Percentiles rank a stretch among this genome's conserved stretches.
Evolutionary conservation across 2,329 filamentous ascomycete genomes (phyloP).

Genomic region (Colletotrichum camelliae): DNA sequence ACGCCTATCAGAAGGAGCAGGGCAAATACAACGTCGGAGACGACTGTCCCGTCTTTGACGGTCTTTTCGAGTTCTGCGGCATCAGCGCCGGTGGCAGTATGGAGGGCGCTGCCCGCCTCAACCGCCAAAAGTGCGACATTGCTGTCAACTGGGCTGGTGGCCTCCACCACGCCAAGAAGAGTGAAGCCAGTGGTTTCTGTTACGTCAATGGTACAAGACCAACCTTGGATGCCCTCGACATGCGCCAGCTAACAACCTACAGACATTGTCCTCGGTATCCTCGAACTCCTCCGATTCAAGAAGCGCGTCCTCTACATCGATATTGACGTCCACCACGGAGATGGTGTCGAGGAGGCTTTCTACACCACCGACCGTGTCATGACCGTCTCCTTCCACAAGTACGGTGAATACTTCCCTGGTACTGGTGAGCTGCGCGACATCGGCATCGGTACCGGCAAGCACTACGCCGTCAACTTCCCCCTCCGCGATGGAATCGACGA

Average conservation of each 20-base stretch:
- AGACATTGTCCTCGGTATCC: conserved; percentile 96
- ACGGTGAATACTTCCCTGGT: conserved; percentile 94
- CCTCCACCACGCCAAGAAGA: conserved; percentile 96
- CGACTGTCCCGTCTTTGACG: conserved; percentile 97
- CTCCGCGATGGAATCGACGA: conserved; percentile 93
- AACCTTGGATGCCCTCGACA: too few species aligned
- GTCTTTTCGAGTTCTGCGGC: conserved; percentile 95
- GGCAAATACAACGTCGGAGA: conserved; percentile 94
- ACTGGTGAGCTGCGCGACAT: conserved; percentile 88
- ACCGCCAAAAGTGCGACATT: conserved; percentile 92
- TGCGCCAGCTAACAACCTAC: conserved; percentile 20
- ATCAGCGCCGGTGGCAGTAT: conserved; percentile 94
- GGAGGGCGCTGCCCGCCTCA: conserved; percentile 89
- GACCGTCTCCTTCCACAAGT: conserved; percentile 95
- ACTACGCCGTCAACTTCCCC: conserved; percentile 91
- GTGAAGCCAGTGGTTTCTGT: conserved; percentile 95
- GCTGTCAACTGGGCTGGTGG: conserved; percentile 99
- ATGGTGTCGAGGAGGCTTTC: conserved; percentile 92
- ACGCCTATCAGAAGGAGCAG: conserved; percentile 88
- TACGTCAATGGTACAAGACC: conserved; percentile 84
- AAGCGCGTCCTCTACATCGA: conserved; percentile 98
- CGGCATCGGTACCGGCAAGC: conserved; percentile 85
- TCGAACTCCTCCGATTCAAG: conserved; percentile 88
- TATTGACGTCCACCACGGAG: conserved; percentile 93
- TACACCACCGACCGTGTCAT: conserved; percentile 93